Evolutionary conservation across 73 alveolate genomes (phyloP).

Genomic region (Blepharisma stoltei): DNA sequence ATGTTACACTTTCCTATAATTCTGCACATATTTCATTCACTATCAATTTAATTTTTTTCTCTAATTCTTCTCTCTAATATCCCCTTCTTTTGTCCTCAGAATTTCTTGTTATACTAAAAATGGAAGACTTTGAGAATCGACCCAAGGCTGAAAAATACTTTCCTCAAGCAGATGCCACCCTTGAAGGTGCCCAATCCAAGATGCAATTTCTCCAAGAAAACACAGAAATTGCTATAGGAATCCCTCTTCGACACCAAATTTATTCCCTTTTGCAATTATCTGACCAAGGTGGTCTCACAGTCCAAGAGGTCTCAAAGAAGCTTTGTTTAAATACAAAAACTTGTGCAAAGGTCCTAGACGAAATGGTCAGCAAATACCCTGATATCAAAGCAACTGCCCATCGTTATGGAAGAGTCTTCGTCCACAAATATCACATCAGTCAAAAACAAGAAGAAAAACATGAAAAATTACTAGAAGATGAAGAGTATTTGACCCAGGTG

Average conservation of each 20-base stretch:
- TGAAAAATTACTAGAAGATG: background rate
- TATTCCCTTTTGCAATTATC: background rate
- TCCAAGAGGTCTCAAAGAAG: slow-evolving; percentile 6
- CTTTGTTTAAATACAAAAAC: slow-evolving; percentile 6
- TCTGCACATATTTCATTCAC: too few relatives aligned
- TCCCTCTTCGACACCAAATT: background rate
- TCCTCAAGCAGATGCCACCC: slow-evolving; percentile 9
- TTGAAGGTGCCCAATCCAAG: background rate
- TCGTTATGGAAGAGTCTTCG: slow-evolving; percentile 24
- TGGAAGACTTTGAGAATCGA: slow-evolving; percentile 7
- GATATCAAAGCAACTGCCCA: slow-evolving; percentile 12
- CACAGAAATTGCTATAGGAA: background rate
- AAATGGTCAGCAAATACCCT: background rate
- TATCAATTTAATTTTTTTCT: too few relatives aligned
- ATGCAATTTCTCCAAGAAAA: background rate
- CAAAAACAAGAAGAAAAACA: background rate
- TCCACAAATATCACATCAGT: slow-evolving; percentile 15
- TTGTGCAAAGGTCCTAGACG: slow-evolving; percentile 27
- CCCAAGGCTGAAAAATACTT: slow-evolving; percentile 16
- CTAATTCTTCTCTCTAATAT: too few relatives aligned
- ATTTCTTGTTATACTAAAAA: background rate
- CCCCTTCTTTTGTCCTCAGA: background rate
- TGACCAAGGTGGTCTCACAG: slow-evolving; percentile 19
- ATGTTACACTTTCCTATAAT: too few relatives aligned
- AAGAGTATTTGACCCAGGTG: background rate